phyloP scores from a whole-genome alignment of 192 early-diverging fungal species.

The Coemansia reversa region DNA sequence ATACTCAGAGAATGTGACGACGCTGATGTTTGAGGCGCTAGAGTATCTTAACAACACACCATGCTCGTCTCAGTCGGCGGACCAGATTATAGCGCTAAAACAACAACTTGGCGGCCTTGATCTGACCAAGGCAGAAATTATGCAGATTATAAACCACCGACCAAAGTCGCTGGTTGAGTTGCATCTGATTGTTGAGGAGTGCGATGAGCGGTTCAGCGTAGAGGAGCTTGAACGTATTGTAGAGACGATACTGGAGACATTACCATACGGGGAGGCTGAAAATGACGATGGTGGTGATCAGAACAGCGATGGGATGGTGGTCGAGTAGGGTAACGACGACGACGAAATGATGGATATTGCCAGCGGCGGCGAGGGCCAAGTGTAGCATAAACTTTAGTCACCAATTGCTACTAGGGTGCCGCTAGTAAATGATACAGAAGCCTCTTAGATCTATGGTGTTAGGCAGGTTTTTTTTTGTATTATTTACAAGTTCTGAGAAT shows the following conservation, averaged over 20 bases:
- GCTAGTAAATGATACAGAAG: too few species aligned
- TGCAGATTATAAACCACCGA: conserved; percentile 73
- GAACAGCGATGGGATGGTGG: conserved; percentile 4
- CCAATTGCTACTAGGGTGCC: too few species aligned
- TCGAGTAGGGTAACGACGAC: conserved; percentile 17
- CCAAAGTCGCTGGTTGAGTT: conserved; percentile 67
- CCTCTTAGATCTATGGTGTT: too few species aligned
- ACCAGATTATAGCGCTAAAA: conserved; percentile 55
- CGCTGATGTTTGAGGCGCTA: conserved; percentile 61
- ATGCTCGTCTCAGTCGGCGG: conserved; percentile 58
- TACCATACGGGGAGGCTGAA: conserved; percentile 37
- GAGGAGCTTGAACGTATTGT: conserved; percentile 59
- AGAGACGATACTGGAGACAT: conserved; percentile 41
- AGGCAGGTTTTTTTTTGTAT: too few species aligned
- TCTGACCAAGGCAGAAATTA: conserved; percentile 70
- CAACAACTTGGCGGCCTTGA: conserved; percentile 45
- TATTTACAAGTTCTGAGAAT: too few species aligned
- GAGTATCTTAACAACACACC: conserved; percentile 62
- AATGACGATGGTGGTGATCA: conserved; percentile 20
- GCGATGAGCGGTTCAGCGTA: conserved; percentile 61
- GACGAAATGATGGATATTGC: not conserved
- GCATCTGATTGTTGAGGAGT: conserved; percentile 70
- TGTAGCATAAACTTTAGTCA: too few species aligned
- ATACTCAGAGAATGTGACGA: conserved; percentile 64
- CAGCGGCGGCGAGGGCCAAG: not conserved